These are phyloP conservation scores for Phalaenopsis hybrid DNA, from an alignment of 116 monocot genomes.

Conservation along the genomic window DNA sequence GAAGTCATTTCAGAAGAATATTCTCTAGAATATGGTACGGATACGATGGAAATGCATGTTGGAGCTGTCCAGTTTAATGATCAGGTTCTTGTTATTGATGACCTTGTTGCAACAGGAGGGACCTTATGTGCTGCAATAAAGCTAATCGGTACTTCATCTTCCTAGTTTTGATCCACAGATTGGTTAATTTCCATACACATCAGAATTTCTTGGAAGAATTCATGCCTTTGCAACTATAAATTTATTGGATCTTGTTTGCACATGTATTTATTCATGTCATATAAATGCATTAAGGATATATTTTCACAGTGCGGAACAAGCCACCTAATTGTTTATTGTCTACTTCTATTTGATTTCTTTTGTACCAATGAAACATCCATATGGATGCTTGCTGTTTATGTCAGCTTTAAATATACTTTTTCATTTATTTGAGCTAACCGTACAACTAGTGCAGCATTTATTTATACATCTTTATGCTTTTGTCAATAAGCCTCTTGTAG, in stretches of 20 bases:
- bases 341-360: background rate
- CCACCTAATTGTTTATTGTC: background rate
- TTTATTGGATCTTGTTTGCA: background rate
- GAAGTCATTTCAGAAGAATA: slow-evolving; percentile 86
- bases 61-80: slow-evolving; percentile 65
- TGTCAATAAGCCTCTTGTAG: background rate
- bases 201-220: background rate
- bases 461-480: background rate
- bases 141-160: slow-evolving; percentile 46
- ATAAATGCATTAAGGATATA: slow-evolving; percentile 1
- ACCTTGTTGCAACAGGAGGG: slow-evolving; percentile 72
- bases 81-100: slow-evolving; percentile 46
- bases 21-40: slow-evolving; percentile 75
- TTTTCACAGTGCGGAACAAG: background rate
- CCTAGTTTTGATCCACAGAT: background rate
- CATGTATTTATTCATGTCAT: background rate
- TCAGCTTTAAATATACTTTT: background rate
- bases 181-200: background rate
- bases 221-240: background rate
- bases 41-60: slow-evolving; percentile 83
- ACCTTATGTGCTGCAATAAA: slow-evolving; percentile 66
- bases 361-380: background rate
- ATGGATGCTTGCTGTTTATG: background rate
- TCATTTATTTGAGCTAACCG: background rate
- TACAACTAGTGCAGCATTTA: background rate